Evolutionary conservation across 2,329 filamentous ascomycete species (phyloP).

Genomic region (Fusarium tupiense): DNA sequence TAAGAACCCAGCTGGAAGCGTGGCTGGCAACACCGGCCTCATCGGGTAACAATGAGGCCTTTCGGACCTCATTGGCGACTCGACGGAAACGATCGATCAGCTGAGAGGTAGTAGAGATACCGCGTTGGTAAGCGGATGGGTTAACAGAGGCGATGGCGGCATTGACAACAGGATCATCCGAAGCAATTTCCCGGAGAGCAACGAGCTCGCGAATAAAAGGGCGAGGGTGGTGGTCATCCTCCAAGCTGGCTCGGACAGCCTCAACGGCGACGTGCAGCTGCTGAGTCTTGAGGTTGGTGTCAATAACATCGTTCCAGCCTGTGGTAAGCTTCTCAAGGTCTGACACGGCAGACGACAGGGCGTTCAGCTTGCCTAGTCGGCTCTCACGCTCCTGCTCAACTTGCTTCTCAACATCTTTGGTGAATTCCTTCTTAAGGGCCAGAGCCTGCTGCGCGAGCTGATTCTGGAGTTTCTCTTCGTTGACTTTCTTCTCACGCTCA

Average conservation of each 20-base stretch:
- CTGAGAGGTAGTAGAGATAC: conserved; percentile 83
- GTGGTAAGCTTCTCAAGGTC: conserved; percentile 89
- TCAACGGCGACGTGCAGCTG: conserved; percentile 97
- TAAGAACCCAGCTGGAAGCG: conserved; percentile 87
- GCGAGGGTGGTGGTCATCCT: conserved; percentile 74
- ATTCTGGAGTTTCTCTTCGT: conserved; percentile 85
- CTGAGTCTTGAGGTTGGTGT: conserved; percentile 91
- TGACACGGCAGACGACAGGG: conserved; percentile 79
- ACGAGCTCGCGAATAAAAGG: conserved; percentile 95
- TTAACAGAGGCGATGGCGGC: conserved; percentile 98
- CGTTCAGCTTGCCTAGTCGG: conserved; percentile 84
- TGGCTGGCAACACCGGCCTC: conserved; percentile 95
- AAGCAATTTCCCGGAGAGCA: conserved; percentile 90
- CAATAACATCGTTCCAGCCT: conserved; percentile 90
- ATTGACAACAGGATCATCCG: conserved; percentile 84
- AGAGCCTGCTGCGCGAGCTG: conserved; percentile 91
- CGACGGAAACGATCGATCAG: conserved; percentile 96
- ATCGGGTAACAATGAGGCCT: conserved; percentile 90
- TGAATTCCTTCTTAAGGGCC: conserved; percentile 85
- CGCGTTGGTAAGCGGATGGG: conserved; percentile 90
- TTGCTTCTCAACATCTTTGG: conserved; percentile 77
- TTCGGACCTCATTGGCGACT: conserved; percentile 90
- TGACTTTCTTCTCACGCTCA: conserved; percentile 80
- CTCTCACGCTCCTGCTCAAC: conserved; percentile 91
- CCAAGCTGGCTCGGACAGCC: conserved; percentile 85